Conservation (phyloP, 2,329 filamentous ascomycete species). For the Cytospora mali region DNA sequence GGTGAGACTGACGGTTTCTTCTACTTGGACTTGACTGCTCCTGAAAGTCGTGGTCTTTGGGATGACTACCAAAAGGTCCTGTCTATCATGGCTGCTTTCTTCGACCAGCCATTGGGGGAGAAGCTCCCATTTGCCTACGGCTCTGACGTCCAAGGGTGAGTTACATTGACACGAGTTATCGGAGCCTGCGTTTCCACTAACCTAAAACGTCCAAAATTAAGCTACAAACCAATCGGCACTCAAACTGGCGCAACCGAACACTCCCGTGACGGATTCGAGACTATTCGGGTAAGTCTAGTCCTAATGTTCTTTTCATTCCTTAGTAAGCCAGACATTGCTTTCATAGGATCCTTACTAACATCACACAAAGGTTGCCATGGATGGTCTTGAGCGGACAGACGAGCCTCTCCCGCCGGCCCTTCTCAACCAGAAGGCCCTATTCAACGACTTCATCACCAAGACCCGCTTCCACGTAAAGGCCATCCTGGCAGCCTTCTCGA, state of each 20-base stretch:
- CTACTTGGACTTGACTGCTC: not conserved
- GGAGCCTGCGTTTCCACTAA: not conserved
- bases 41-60: not conserved
- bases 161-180: not conserved
- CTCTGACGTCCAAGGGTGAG: not conserved
- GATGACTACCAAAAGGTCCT: not conserved
- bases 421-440: not conserved
- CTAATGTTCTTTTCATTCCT: not conserved
- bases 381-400: not conserved
- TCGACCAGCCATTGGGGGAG: not conserved
- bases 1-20: not conserved
- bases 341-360: not conserved
- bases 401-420: not conserved
- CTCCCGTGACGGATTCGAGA: not conserved
- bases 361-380: not conserved
- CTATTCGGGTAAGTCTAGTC: not conserved
- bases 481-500: not conserved
- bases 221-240: conserved; percentile 1
- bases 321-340: not conserved
- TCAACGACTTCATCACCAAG: not conserved
- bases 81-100: not conserved
- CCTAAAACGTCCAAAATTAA: not conserved
- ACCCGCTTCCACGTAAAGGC: not conserved
- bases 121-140: not conserved
- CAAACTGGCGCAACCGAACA: not conserved